Evolutionary conservation across 169 alveolate genomes (phyloP), one percentile per base, ranked within the genome.

Genomic region (Plasmodium inui): DNA sequence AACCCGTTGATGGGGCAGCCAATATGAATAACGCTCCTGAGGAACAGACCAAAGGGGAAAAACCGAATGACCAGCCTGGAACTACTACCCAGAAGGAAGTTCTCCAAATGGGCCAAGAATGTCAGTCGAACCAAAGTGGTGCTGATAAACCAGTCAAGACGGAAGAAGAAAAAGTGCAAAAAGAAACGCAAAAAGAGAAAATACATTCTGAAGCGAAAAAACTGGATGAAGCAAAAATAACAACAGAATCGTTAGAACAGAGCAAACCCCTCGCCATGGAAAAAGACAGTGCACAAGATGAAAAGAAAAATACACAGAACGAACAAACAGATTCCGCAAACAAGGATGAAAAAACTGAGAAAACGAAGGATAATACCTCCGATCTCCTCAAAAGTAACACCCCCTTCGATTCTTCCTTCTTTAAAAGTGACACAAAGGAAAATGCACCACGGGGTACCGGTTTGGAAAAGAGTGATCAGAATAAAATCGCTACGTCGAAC

Each of bases 111-210:
- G 46, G 9, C 12, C 39, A 17, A 26, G 61, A 39, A 61, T n/a
- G 46, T 83, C 67, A 53, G 32, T 1, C 92, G 32, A 32, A 14
- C 71, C 32, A 82, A 28, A 4, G 34, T 8, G 70, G 26, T 37
- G n/a, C 39, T 79, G 37, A 44, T 79, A 79, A 80, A 41, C 46
- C 30, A 22, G 61, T 26, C n/a, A 14, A 55, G n/a, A 26, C 78
- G 28, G 90, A 82, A 82, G 12, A 82, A 32, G 74, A 81, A 14
- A 81, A 81, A 41, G 57, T n/a, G 84, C 71, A 37, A 79, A 30
- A 79, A 3, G 70, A 19, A 22, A 79, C 84, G 32, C 19, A 37
- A 19, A 41, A 79, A 19, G 84, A 79, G 34, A 44, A 79, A 50
- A 50, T 6, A 41, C 72, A 41, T 1, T 17, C 26, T 6, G 84